Evolutionary conservation across 371 early-diverging fungal species (phyloP).

Genomic region (Amoeboaphelidium occidentale): DNA sequence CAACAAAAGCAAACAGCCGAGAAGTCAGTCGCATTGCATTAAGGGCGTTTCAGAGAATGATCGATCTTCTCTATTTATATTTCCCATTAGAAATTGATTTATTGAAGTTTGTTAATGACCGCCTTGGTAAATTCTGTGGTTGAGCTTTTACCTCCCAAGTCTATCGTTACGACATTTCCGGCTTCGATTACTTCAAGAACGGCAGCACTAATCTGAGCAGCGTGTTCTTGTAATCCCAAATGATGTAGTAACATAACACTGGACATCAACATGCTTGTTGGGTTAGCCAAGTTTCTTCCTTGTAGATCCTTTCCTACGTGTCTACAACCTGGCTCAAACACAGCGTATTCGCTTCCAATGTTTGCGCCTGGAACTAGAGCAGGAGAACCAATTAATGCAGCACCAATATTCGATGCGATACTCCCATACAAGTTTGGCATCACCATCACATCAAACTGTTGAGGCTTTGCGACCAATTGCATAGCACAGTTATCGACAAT

Average conservation of each 20-base stretch:
- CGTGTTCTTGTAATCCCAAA: constrained; percentile 54
- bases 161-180: constrained; percentile 38
- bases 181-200: constrained; percentile 37
- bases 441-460: constrained; percentile 92
- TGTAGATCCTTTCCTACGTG: constrained; percentile 79
- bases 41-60: too few relatives aligned
- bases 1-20: too few relatives aligned
- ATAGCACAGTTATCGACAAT: constrained; percentile 95
- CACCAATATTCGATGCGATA: constrained; percentile 86
- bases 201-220: constrained; percentile 55
- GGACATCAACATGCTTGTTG: constrained; percentile 65
- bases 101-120: too few relatives aligned
- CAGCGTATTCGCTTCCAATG: constrained; percentile 80
- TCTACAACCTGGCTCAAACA: constrained; percentile 90
- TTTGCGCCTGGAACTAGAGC: constrained; percentile 85
- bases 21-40: too few relatives aligned
- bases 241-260: constrained; percentile 80
- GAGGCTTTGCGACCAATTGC: constrained; percentile 87
- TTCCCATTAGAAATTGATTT: too few relatives aligned
- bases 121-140: constrained; percentile 65
- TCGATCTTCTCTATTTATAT: too few relatives aligned
- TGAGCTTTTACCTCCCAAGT: constrained; percentile 43
- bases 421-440: constrained; percentile 94
- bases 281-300: constrained; percentile 76
- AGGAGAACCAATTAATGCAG: constrained; percentile 81